These are phyloP conservation scores for Earliella scabrosa DNA, from an alignment of 1,284 basidiomycete species.

Conservation along the genomic window DNA sequence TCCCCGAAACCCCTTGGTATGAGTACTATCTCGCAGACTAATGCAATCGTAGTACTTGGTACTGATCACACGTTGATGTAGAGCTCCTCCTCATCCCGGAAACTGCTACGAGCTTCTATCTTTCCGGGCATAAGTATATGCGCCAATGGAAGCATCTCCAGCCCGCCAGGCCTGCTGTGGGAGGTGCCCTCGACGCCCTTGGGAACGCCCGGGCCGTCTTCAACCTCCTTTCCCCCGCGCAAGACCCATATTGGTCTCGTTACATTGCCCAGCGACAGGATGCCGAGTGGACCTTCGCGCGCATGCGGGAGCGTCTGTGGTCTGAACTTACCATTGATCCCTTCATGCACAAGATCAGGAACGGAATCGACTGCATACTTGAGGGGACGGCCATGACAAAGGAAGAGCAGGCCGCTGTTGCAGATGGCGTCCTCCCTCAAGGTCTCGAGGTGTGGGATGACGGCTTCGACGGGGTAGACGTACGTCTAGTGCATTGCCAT, in stretches of 20 bases:
- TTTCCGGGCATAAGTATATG: slow-evolving; percentile 4
- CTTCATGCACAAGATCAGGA: background rate
- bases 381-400: background rate
- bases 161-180: background rate
- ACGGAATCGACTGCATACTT: background rate
- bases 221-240: background rate
- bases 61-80: background rate
- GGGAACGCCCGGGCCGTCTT: slow-evolving; percentile 1
- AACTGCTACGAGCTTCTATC: background rate
- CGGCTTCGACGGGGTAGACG: background rate
- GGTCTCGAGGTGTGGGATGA: slow-evolving; percentile 1
- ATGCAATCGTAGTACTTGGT: background rate
- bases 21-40: background rate
- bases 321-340: background rate
- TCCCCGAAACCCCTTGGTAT: background rate
- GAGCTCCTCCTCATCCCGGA: slow-evolving; percentile 3
- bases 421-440: slow-evolving; percentile 4
- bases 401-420: background rate
- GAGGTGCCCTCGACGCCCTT: background rate
- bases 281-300: background rate
- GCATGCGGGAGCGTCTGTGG: background rate
- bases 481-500: background rate
- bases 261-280: slow-evolving; percentile 5
- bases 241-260: background rate
- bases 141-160: slow-evolving; percentile 7